Percentiles rank a stretch among this genome's conserved stretches.
These are phyloP conservation scores for Candida manassasensis DNA, from an alignment of 805 yeast genomes.

Conservation along the genomic window DNA sequence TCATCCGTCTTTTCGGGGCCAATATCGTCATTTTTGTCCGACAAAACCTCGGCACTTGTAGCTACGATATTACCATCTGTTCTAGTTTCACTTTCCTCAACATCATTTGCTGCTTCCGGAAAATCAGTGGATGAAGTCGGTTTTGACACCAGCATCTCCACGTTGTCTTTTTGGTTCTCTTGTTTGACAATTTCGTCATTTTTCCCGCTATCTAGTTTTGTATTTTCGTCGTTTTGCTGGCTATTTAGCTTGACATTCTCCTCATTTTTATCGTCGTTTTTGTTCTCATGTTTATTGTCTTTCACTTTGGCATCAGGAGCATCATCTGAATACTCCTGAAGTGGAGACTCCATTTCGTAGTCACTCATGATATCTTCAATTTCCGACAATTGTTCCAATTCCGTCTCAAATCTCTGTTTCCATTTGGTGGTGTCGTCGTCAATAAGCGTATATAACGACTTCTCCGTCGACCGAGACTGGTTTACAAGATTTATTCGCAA, in stretches of 20 bases:
- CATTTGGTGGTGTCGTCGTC: constrained; percentile 33
- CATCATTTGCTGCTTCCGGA: too few relatives aligned
- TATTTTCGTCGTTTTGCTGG: background rate
- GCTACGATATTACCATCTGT: too few relatives aligned
- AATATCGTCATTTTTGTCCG: too few relatives aligned
- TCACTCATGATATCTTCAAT: constrained; percentile 20
- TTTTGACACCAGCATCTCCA: too few relatives aligned
- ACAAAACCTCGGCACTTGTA: too few relatives aligned
- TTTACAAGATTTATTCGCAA: constrained; percentile 69
- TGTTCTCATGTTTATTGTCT: constrained; percentile 1
- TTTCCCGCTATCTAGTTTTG: too few relatives aligned
- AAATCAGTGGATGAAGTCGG: too few relatives aligned
- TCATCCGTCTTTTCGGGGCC: too few relatives aligned
- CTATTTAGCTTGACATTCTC: background rate
- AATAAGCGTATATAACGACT: constrained; percentile 61
- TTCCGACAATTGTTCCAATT: constrained; percentile 14
- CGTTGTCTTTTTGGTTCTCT: too few relatives aligned
- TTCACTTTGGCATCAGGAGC: constrained; percentile 5
- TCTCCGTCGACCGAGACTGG: constrained; percentile 78
- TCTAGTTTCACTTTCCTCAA: too few relatives aligned
- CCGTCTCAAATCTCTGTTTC: constrained; percentile 24
- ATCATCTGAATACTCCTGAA: constrained; percentile 3
- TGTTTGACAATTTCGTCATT: too few relatives aligned
- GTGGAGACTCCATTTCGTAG: constrained; percentile 5
- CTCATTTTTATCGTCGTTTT: background rate